A percentile compares a stretch with the other conserved stretches of the same genome.
Evolutionary conservation across 2,329 filamentous ascomycete species (phyloP).

Genomic region (Scedosporium boydii): DNA sequence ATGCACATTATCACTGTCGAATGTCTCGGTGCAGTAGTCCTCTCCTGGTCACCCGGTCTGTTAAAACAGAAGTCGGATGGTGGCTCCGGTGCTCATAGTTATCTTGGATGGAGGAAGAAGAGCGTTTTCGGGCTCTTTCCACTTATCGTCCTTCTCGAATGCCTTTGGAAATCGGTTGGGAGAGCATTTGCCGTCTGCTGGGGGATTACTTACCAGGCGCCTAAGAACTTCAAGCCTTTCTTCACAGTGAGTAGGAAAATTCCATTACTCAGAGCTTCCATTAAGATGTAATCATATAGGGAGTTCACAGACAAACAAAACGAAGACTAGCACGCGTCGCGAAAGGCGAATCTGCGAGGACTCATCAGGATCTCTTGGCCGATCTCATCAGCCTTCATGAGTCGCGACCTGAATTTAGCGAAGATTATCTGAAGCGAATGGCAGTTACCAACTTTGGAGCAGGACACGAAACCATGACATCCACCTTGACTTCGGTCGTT

Average conservation of each 20-base stretch:
- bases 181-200: conserved; percentile 32
- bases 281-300: conserved; percentile 5
- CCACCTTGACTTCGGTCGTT: conserved; percentile 38
- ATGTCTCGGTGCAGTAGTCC: conserved; percentile 37
- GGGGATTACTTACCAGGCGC: conserved; percentile 34
- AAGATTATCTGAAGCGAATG: conserved; percentile 39
- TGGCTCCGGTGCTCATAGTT: conserved; percentile 37
- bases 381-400: conserved; percentile 38
- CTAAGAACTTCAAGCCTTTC: conserved; percentile 33
- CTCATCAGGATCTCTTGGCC: conserved; percentile 30
- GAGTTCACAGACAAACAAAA: conserved; percentile 10
- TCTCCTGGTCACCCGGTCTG: conserved; percentile 43
- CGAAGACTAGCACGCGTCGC: conserved; percentile 6
- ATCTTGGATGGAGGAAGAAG: conserved; percentile 41
- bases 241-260: conserved; percentile 30
- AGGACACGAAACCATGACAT: conserved; percentile 45
- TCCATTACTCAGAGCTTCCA: not conserved
- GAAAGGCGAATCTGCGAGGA: conserved; percentile 13
- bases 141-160: conserved; percentile 25
- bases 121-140: conserved; percentile 44
- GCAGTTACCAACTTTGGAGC: conserved; percentile 46
- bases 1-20: conserved; percentile 48
- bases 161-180: conserved; percentile 24
- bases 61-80: conserved; percentile 33
- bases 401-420: conserved; percentile 34